phyloP scores from a whole-genome alignment of 805 yeast species.

The Candida jianshihensis region DNA sequence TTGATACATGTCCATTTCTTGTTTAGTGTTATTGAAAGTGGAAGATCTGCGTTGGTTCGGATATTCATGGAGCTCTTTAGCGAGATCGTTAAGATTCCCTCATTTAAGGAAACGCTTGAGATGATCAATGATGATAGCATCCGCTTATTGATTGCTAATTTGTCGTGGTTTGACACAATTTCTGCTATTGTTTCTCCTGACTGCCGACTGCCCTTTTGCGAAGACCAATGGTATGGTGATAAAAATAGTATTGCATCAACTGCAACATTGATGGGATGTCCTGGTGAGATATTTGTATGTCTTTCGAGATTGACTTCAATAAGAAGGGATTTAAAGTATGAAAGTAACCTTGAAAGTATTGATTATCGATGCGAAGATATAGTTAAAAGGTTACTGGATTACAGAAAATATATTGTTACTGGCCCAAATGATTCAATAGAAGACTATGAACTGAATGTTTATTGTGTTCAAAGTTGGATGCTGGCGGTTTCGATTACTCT shows the following conservation, averaged over 20 bases:
- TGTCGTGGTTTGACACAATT: conserved; percentile 56
- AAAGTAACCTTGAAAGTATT: conserved; percentile 8
- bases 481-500: conserved; percentile 30
- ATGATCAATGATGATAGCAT: conserved; percentile 41
- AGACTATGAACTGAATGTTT: conserved; percentile 34
- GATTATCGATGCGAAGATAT: conserved; percentile 26
- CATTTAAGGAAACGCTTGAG: conserved; percentile 35
- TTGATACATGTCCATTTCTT: conserved; percentile 47
- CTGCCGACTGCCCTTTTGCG: conserved; percentile 47
- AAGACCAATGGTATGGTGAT: conserved; percentile 46
- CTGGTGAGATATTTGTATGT: conserved; percentile 47
- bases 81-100: conserved; percentile 39
- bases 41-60: conserved; percentile 44
- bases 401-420: conserved; percentile 40
- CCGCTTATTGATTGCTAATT: conserved; percentile 36
- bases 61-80: conserved; percentile 43
- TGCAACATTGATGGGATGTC: conserved; percentile 52
- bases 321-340: conserved; percentile 21
- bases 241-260: conserved; percentile 37
- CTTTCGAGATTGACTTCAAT: conserved; percentile 38
- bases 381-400: conserved; percentile 31
- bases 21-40: conserved; percentile 48
- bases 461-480: conserved; percentile 54
- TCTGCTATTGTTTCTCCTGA: conserved; percentile 51
- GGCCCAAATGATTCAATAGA: conserved; percentile 12